A percentile compares a stretch with the other conserved stretches of the same genome.
These are phyloP conservation scores for Cryptococcus floricola DNA, from an alignment of 1,284 basidiomycete species.

Conservation along the genomic window DNA sequence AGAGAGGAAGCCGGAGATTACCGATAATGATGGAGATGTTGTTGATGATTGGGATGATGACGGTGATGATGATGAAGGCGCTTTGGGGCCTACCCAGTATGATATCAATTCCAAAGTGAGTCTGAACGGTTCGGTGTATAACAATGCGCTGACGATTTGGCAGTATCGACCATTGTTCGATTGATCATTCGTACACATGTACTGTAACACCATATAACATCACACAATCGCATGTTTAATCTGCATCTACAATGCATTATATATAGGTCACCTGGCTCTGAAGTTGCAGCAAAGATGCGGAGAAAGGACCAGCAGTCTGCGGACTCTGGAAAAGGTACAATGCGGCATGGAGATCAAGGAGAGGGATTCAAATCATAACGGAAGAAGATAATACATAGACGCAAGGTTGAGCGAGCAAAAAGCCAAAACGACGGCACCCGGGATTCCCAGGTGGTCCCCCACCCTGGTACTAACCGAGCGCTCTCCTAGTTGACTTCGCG, in stretches of 20 bases:
- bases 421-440: too few species aligned
- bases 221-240: not conserved
- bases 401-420: too few species aligned
- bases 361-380: too few species aligned
- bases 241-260: not conserved
- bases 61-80: not conserved
- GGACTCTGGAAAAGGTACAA: too few species aligned
- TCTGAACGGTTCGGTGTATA: not conserved
- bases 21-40: not conserved
- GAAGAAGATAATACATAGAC: too few species aligned
- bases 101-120: not conserved
- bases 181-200: not conserved
- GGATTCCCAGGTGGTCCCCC: too few species aligned
- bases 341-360: too few species aligned
- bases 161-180: not conserved
- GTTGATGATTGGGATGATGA: not conserved
- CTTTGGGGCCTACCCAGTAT: not conserved
- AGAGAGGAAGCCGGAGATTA: not conserved
- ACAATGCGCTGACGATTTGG: not conserved
- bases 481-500: too few species aligned
- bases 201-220: not conserved
- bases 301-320: too few species aligned
- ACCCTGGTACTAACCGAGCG: too few species aligned
- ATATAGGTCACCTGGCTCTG: too few species aligned
- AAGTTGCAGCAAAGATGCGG: too few species aligned